Percentiles rank a stretch among this genome's conserved stretches.
phyloP scores from a whole-genome alignment of 441 rosid species.

The Euphorbia celastroides region DNA sequence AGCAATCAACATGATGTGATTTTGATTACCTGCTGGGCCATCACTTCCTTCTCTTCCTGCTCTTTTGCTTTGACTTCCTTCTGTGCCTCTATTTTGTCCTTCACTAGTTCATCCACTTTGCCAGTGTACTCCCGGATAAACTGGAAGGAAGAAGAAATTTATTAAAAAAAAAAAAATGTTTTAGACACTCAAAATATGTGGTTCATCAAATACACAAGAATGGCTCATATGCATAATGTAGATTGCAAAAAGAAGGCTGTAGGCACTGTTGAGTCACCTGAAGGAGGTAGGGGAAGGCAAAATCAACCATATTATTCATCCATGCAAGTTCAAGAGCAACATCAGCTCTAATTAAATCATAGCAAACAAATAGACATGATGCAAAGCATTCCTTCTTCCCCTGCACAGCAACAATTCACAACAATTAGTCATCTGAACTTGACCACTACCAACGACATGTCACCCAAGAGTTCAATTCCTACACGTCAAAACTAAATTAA shows the following conservation, averaged over 20 bases:
- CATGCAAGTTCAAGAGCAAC: conserved; percentile 90
- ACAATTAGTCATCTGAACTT: too few relatives aligned
- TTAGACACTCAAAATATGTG: too few relatives aligned
- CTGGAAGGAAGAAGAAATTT: conserved; percentile 29
- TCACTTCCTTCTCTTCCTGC: conserved; percentile 86
- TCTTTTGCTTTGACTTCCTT: conserved; percentile 79
- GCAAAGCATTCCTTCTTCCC: conserved; percentile 98
- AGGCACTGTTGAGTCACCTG: conserved; percentile 44
- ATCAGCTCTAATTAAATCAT: conserved; percentile 84
- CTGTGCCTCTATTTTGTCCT: conserved; percentile 74
- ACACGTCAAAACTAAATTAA: too few relatives aligned
- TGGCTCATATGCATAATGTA: too few relatives aligned
- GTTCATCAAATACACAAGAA: too few relatives aligned
- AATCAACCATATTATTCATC: conserved; percentile 92
- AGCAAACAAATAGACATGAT: conserved; percentile 92
- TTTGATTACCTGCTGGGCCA: conserved; percentile 79
- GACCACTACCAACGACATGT: too few relatives aligned
- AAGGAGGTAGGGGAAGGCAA: conserved; percentile 90
- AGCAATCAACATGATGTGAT: too few relatives aligned
- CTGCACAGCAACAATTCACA: conserved; percentile 36
- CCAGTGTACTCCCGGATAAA: conserved; percentile 91
- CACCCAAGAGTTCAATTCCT: background rate
- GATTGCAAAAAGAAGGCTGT: background rate
- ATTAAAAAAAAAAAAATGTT: background rate
- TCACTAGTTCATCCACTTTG: conserved; percentile 92